phyloP scores from a whole-genome alignment of 129 eudicot species.

The Chrysanthemum makinoi region DNA sequence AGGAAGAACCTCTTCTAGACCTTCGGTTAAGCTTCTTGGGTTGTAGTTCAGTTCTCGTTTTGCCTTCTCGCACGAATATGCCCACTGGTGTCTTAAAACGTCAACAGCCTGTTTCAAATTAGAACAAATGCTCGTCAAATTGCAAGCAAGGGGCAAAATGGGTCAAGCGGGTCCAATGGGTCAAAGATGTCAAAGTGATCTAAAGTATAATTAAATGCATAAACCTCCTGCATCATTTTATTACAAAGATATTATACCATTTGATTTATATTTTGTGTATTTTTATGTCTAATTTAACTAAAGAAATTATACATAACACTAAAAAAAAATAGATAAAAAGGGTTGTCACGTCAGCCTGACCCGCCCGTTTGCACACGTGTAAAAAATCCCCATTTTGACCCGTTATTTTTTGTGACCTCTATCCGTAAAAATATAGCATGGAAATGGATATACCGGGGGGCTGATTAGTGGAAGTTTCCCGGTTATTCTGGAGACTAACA shows the following conservation, averaged over 20 bases:
- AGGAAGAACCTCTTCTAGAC: conserved; percentile 72
- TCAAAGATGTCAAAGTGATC: no score
- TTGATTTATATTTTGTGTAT: not conserved
- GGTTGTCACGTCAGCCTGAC: not conserved
- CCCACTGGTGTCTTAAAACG: conserved; percentile 75
- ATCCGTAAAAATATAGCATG: not conserved
- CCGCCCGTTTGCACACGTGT: not conserved
- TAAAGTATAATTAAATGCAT: not conserved
- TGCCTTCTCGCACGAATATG: conserved; percentile 82
- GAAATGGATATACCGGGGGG: conserved; percentile 62
- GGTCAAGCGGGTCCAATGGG: not conserved
- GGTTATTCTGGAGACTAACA: conserved; percentile 53
- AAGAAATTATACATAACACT: no score
- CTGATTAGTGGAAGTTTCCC: conserved; percentile 73
- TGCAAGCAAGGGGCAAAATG: not conserved
- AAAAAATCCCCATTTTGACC: not conserved
- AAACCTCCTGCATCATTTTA: not conserved
- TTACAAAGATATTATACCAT: not conserved
- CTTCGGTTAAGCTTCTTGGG: conserved; percentile 83
- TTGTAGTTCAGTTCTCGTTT: conserved; percentile 65
- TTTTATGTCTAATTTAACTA: no score
- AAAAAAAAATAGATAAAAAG: not conserved
- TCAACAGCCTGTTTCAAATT: conserved; percentile 53
- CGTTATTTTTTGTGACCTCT: not conserved
- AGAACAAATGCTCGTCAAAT: not conserved